phyloP scores from a whole-genome alignment of 805 yeast genomes.

The Suhomyces vadensis region DNA sequence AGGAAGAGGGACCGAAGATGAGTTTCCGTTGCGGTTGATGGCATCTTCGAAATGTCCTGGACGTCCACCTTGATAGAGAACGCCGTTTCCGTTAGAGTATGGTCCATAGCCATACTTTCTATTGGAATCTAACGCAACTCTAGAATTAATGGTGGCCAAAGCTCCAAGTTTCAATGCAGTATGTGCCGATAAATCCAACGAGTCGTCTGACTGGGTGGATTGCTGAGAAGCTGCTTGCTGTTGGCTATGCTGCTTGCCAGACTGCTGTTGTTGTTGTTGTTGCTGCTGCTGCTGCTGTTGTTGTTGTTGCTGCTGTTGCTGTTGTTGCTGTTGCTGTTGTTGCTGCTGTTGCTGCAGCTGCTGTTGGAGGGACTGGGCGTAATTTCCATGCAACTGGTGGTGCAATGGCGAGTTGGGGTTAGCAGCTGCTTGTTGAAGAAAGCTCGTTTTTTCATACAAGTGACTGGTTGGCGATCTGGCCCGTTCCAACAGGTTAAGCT shows the following conservation, averaged over 20 bases:
- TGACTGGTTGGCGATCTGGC: slow-evolving; percentile 43
- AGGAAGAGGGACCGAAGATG: slow-evolving; percentile 38
- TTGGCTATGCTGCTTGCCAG: slow-evolving; percentile 12
- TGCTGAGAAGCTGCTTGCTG: slow-evolving; percentile 8
- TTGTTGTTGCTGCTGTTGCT: slow-evolving; percentile 12
- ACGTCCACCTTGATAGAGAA: slow-evolving; percentile 9
- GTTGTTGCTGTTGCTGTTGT: slow-evolving; percentile 13
- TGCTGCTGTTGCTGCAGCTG: slow-evolving; percentile 8
- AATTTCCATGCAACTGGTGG: slow-evolving; percentile 11
- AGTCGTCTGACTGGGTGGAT: slow-evolving; percentile 18
- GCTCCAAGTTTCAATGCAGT: slow-evolving; percentile 64
- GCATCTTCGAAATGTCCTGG: slow-evolving; percentile 30
- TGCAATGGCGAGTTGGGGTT: slow-evolving; percentile 13
- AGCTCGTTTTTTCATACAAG: slow-evolving; percentile 45
- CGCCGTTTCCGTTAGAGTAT: slow-evolving; percentile 7
- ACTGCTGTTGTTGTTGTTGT: slow-evolving; percentile 12
- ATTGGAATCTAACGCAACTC: slow-evolving; percentile 49
- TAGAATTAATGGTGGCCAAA: slow-evolving; percentile 59
- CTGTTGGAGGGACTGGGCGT: not conserved
- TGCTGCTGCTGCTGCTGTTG: slow-evolving; percentile 9
- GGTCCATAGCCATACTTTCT: slow-evolving; percentile 25
- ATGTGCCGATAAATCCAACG: slow-evolving; percentile 30
- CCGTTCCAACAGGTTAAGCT: slow-evolving; percentile 29
- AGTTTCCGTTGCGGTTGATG: slow-evolving; percentile 36
- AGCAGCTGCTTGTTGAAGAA: slow-evolving; percentile 37